These are phyloP conservation scores for Mycena polygramma DNA, from an alignment of 768 basidiomycete species.

Conservation along the genomic window DNA sequence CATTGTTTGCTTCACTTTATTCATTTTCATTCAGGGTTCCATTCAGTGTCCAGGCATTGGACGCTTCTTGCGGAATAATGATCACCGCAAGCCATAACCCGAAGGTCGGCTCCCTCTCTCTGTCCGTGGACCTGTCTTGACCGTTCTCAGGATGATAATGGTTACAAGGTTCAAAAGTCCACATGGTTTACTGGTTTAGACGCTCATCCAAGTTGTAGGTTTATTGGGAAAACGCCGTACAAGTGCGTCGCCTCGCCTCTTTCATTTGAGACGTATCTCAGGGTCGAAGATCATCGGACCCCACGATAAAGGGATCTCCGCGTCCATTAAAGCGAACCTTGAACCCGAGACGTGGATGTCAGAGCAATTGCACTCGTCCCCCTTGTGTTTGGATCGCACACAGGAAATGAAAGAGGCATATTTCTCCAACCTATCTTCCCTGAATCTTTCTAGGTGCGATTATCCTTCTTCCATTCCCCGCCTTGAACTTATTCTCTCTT, in stretches of 20 bases:
- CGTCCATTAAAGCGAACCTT: slow-evolving; percentile 71
- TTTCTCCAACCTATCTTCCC: slow-evolving; percentile 55
- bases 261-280: slow-evolving; percentile 5
- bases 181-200: slow-evolving; percentile 1
- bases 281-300: slow-evolving; percentile 80
- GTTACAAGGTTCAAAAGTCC: slow-evolving; percentile 74
- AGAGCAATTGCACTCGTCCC: slow-evolving; percentile 51
- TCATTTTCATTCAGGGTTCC: slow-evolving; percentile 70
- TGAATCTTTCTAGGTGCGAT: slow-evolving; percentile 42
- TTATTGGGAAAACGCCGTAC: slow-evolving; percentile 91
- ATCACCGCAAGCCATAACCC: slow-evolving; percentile 96
- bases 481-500: not conserved
- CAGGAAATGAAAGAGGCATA: slow-evolving; percentile 72
- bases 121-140: not conserved
- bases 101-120: slow-evolving; percentile 61
- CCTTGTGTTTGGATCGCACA: slow-evolving; percentile 69
- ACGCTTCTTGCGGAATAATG: slow-evolving; percentile 89
- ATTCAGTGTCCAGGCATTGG: slow-evolving; percentile 74
- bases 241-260: slow-evolving; percentile 57
- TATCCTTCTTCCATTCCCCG: no score
- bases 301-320: slow-evolving; percentile 84
- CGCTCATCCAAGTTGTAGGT: slow-evolving; percentile 60
- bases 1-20: not conserved
- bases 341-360: slow-evolving; percentile 63
- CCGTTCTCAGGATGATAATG: slow-evolving; percentile 78